These are phyloP conservation scores for Neofusicoccum cordaticola DNA, from an alignment of 2,329 filamentous ascomycete species.

Conservation along the genomic window DNA sequence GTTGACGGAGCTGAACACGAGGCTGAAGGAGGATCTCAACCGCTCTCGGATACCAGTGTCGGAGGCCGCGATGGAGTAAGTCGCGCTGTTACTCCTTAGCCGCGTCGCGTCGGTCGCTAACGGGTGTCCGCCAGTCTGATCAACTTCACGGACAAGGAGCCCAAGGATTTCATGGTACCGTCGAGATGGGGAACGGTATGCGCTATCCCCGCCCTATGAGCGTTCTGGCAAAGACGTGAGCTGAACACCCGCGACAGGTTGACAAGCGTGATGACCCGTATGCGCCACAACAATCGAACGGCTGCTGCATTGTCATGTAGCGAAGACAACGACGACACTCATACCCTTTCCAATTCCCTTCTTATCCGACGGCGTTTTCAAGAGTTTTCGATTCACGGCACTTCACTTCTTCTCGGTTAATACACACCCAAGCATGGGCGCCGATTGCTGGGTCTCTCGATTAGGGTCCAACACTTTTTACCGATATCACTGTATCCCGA, in stretches of 20 bases:
- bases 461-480: constrained; percentile 3
- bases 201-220: constrained; percentile 21
- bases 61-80: constrained; percentile 68
- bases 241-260: constrained; percentile 52
- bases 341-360: constrained; percentile 15
- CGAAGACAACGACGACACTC: constrained; percentile 10
- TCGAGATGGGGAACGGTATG: constrained; percentile 85
- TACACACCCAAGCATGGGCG: constrained; percentile 12
- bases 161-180: constrained; percentile 98
- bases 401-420: constrained; percentile 18
- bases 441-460: constrained; percentile 15
- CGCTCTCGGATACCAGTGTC: constrained; percentile 93
- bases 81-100: neutral
- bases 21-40: constrained; percentile 92
- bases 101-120: neutral
- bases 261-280: constrained; percentile 98
- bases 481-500: constrained; percentile 17
- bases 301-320: constrained; percentile 95
- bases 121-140: constrained; percentile 68
- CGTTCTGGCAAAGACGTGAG: neutral
- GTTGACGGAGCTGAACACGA: constrained; percentile 93
- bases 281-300: constrained; percentile 85
- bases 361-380: constrained; percentile 16
- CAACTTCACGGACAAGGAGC: constrained; percentile 90
- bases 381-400: constrained; percentile 18